Evolutionary conservation across 2,329 filamentous ascomycete genomes (phyloP).

Genomic region (Ascochyta koolunga): DNA sequence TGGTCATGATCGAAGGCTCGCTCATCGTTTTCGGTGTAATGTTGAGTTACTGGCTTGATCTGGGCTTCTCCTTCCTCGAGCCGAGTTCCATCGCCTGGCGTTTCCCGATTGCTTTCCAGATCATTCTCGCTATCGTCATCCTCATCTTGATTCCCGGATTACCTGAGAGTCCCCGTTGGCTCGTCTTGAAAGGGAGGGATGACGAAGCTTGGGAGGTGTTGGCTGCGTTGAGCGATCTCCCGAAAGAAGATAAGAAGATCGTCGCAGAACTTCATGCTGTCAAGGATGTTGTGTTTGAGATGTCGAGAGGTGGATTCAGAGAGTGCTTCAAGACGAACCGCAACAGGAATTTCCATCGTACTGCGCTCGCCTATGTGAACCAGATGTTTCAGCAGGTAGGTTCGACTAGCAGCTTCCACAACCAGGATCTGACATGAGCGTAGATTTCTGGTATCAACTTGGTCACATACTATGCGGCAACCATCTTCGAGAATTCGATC

Average conservation of each 20-base stretch:
- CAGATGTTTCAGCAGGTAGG: conserved; percentile 54
- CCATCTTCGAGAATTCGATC: conserved; percentile 52
- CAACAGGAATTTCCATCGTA: conserved; percentile 54
- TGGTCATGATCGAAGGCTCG: conserved; percentile 56
- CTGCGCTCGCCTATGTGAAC: conserved; percentile 51
- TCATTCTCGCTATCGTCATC: conserved; percentile 63
- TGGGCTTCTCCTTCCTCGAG: conserved; percentile 59
- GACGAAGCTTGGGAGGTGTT: conserved; percentile 51
- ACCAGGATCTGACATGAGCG: conserved; percentile 55
- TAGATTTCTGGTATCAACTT: conserved; percentile 50
- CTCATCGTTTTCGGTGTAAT: conserved; percentile 54
- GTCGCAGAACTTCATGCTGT: conserved; percentile 44
- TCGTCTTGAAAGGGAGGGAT: conserved; percentile 59
- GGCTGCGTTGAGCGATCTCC: conserved; percentile 47
- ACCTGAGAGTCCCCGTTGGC: conserved; percentile 55
- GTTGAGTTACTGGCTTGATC: conserved; percentile 51
- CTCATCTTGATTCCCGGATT: conserved; percentile 54
- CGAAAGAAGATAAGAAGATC: conserved; percentile 48
- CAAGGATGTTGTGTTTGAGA: conserved; percentile 48
- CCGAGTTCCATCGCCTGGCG: conserved; percentile 48
- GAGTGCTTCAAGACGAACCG: conserved; percentile 65
- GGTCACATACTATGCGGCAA: conserved; percentile 52
- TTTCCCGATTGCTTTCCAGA: conserved; percentile 63
- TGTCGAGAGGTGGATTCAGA: conserved; percentile 56
- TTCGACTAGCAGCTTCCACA: not conserved